A percentile compares a stretch with the other conserved stretches of the same genome.
These are phyloP conservation scores for Hypoxylon sp. DNA, from an alignment of 2,329 filamentous ascomycete species.

Conservation along the genomic window DNA sequence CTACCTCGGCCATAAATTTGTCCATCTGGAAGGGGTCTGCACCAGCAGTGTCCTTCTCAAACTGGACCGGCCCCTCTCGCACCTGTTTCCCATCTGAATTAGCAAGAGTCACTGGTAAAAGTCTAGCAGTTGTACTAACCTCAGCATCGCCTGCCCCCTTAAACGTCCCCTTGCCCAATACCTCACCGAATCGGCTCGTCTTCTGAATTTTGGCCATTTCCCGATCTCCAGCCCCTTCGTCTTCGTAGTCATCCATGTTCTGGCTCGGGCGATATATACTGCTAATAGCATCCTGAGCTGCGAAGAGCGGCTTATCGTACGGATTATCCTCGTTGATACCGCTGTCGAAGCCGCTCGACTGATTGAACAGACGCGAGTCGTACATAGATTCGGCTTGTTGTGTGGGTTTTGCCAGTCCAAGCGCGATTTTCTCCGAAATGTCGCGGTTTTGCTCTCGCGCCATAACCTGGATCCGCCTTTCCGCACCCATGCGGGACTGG, in stretches of 20 bases:
- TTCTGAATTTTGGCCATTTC: conserved; percentile 92
- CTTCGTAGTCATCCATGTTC: conserved; percentile 79
- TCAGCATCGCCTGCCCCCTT: conserved; percentile 87
- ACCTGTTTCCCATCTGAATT: conserved; percentile 60
- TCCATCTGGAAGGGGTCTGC: conserved; percentile 93
- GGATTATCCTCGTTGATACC: conserved; percentile 98
- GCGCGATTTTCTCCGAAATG: conserved; percentile 95
- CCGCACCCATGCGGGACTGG: conserved; percentile 94
- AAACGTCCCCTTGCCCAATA: conserved; percentile 89
- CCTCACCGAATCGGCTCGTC: conserved; percentile 84
- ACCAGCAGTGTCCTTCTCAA: conserved; percentile 81
- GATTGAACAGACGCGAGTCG: conserved; percentile 95
- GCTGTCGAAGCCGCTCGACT: conserved; percentile 87
- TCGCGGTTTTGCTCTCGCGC: conserved; percentile 96
- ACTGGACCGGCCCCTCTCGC: conserved; percentile 92
- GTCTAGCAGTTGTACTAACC: conserved; percentile 60
- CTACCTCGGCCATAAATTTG: conserved; percentile 88
- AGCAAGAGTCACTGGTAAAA: conserved; percentile 45
- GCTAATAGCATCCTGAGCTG: conserved; percentile 92
- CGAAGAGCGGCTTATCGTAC: conserved; percentile 97
- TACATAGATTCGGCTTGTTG: conserved; percentile 95
- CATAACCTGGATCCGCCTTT: conserved; percentile 91
- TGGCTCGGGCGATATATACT: conserved; percentile 90
- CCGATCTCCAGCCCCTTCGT: conserved; percentile 81
- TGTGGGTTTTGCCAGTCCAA: conserved; percentile 94